These are phyloP conservation scores for Avena atlantica DNA, from an alignment of 176 grass and related monocot genomes.

Conservation along the genomic window DNA sequence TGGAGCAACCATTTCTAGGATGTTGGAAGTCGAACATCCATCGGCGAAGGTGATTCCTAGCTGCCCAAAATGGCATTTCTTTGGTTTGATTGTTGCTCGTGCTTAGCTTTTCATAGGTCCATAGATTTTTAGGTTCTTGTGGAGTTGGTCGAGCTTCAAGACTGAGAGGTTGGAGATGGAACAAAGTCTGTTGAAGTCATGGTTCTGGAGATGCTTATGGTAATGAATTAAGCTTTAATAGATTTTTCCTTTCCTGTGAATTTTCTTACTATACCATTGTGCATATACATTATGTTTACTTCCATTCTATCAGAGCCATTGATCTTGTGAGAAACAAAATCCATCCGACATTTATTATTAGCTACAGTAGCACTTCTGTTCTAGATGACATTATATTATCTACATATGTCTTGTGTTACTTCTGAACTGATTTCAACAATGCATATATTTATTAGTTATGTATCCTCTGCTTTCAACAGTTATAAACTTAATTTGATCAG, in stretches of 20 bases:
- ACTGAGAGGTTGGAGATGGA: slow-evolving; percentile 92
- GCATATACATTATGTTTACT: background rate
- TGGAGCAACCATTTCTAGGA: slow-evolving; percentile 91
- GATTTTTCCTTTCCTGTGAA: background rate
- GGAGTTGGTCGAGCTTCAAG: slow-evolving; percentile 96
- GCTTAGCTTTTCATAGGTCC: slow-evolving; percentile 4
- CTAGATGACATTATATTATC: background rate
- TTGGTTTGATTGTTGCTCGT: background rate
- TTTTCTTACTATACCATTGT: too few species aligned
- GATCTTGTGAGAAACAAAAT: slow-evolving; percentile 95
- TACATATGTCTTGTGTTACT: too few species aligned
- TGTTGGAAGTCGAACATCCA: slow-evolving; percentile 95
- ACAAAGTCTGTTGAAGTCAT: slow-evolving; percentile 84
- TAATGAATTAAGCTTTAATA: slow-evolving; percentile 33
- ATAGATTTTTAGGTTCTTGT: slow-evolving; percentile 79
- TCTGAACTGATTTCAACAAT: too few species aligned
- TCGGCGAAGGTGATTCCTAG: slow-evolving; percentile 71
- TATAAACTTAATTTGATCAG: too few species aligned
- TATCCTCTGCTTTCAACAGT: too few species aligned
- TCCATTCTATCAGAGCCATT: slow-evolving; percentile 65
- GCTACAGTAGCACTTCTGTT: slow-evolving; percentile 11
- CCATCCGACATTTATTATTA: slow-evolving; percentile 92
- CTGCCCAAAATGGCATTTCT: background rate
- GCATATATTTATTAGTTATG: too few species aligned
- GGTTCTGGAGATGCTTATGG: slow-evolving; percentile 90